Base-by-base conservation (phyloP, 805 yeast genomes). In the Candida loeiensis region DNA sequence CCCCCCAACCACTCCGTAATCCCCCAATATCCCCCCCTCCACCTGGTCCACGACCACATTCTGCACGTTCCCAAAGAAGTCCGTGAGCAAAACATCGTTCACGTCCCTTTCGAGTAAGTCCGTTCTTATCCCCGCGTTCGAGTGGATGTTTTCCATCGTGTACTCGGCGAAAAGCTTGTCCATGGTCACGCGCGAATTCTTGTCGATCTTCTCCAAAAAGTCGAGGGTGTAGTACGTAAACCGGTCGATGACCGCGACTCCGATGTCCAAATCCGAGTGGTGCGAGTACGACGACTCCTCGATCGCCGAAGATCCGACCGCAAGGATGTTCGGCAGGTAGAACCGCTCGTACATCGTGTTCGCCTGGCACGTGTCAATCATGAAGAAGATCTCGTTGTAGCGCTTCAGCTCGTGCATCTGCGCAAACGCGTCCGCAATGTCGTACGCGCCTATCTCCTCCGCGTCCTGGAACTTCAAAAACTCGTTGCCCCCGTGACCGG, bases 351-450 rank as follows among this genome's bases (percentile, higher is more conserved):
- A 93, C 99, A 93, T 91, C 12, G 99, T 88, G 63, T 91, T 93
- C 18, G 99, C 99, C 69, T 93, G 99, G 58, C 99, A 93, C 0
- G 99, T 93, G 61, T 93, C 99, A 48, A 93, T 85, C 98, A 93
- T 93, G 64, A 93, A 93, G 56, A 93, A 80, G 24, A 93, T 85
- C 67, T 93, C 98, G 52, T 90, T 89, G 68, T 93, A 93, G 41
- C 99, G 74, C 51, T 85, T 85, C 76, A 90, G 90, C 59, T 91
- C 96, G 66, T 87, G 79, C 99, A 93, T 93, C 59, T 93, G 97
- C 38, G 79, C 95, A 65, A 93, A 87, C 2, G 98, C 98, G 64
- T 93, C 96, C 1, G 99, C 98, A 45, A 93, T 76, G 63, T 93
- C 99, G 66, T 87, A 83, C 7, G 96, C 81, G 2, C 96, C 89